Evolutionary conservation across 495 filamentous ascomycete genomes (phyloP).

Genomic region (Xylaria flabelliformis): DNA sequence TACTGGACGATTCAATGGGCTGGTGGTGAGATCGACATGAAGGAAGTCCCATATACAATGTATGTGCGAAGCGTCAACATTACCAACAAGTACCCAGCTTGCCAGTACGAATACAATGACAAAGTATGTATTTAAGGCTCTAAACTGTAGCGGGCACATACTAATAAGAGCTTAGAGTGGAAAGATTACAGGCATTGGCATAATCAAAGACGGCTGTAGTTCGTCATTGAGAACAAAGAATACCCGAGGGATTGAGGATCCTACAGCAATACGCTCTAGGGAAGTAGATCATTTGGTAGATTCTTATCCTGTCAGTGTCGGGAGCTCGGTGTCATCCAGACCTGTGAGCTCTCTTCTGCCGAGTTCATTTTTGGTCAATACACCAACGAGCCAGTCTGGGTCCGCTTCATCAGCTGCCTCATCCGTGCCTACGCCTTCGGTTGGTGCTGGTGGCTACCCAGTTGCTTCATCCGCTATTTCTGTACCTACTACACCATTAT

Average conservation of each 20-base stretch:
- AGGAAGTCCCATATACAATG: constrained; percentile 69
- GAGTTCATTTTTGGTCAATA: not conserved
- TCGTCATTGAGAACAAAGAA: constrained; percentile 15
- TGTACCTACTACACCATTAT: not conserved
- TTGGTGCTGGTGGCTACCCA: constrained; percentile 16
- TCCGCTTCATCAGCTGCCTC: constrained; percentile 13
- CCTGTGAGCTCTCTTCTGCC: not conserved
- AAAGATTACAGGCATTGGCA: constrained; percentile 35
- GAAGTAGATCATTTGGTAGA: not conserved
- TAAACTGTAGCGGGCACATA: not conserved
- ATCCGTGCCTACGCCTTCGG: constrained; percentile 1
- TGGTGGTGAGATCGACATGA: constrained; percentile 71
- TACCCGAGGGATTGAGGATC: constrained; percentile 17
- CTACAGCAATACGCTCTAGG: constrained; percentile 21
- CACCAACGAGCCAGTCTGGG: not conserved
- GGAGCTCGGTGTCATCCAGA: not conserved
- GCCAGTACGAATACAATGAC: constrained; percentile 40
- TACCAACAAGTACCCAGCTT: constrained; percentile 58
- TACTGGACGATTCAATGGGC: constrained; percentile 66
- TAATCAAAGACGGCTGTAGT: constrained; percentile 33
- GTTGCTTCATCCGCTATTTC: constrained; percentile 22
- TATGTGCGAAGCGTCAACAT: constrained; percentile 66
- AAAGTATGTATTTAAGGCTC: constrained; percentile 32
- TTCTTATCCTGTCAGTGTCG: not conserved
- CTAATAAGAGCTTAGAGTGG: constrained; percentile 37